Evolutionary conservation across 352 stramenopile genomes (phyloP).

Genomic region (Globisporangium takayamanum): DNA sequence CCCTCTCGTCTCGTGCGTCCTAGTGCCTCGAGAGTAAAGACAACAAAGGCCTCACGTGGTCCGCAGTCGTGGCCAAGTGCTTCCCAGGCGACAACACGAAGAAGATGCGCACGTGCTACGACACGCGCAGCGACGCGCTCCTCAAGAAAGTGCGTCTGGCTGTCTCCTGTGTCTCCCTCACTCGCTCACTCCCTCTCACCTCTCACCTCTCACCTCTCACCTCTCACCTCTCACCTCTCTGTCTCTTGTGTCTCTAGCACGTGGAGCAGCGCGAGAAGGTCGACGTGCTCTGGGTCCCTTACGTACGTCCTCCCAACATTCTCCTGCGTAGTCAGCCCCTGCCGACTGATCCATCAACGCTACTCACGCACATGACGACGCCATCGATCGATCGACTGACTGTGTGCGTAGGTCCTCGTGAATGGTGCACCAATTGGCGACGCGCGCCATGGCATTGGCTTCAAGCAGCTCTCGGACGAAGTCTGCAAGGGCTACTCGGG

Average conservation of each 20-base stretch:
- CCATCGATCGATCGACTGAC: neutral
- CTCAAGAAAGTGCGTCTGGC: conserved; percentile 36
- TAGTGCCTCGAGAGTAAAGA: conserved; percentile 74
- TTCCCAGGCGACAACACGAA: conserved; percentile 41
- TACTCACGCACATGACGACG: neutral
- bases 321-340: neutral
- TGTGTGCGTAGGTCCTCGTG: conserved; percentile 35
- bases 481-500: conserved; percentile 69
- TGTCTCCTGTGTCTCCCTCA: neutral
- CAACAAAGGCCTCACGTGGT: conserved; percentile 68
- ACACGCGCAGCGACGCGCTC: conserved; percentile 46
- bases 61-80: conserved; percentile 51
- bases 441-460: conserved; percentile 49
- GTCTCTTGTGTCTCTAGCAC: conserved; percentile 24
- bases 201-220: neutral
- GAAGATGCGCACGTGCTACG: conserved; percentile 61
- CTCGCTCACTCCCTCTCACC: neutral
- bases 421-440: conserved; percentile 54
- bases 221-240: neutral
- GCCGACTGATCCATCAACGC: too few relatives aligned
- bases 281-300: conserved; percentile 60
- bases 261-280: conserved; percentile 40
- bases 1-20: neutral
- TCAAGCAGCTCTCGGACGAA: conserved; percentile 56
- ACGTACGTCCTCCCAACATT: conserved; percentile 23